phyloP scores from a whole-genome alignment of 306 rosid genomes.

The Prunus armeniaca region DNA sequence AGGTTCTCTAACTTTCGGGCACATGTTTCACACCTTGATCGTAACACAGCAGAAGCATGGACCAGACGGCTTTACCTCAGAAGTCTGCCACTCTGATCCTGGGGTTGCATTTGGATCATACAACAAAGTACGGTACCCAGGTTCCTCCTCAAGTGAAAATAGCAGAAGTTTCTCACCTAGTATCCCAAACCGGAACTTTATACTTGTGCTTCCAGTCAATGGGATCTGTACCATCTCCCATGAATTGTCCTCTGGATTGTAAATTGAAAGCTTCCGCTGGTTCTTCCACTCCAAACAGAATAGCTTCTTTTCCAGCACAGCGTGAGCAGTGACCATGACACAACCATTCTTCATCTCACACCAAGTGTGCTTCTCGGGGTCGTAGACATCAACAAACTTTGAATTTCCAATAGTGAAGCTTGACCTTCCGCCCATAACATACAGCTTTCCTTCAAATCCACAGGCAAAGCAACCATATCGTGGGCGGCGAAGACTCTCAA shows the following conservation, averaged over 20 bases:
- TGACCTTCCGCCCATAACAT: constrained; percentile 98
- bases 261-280: constrained; percentile 79
- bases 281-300: constrained; percentile 99
- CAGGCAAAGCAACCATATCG: constrained; percentile 94
- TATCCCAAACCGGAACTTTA: constrained; percentile 75
- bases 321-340: constrained; percentile 95
- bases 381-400: constrained; percentile 77
- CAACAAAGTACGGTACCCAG: constrained; percentile 58
- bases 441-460: constrained; percentile 85
- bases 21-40: constrained; percentile 54
- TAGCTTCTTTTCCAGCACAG: constrained; percentile 69
- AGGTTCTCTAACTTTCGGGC: constrained; percentile 12
- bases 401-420: constrained; percentile 91
- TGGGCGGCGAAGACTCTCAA: constrained; percentile 88
- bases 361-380: constrained; percentile 67
- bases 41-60: constrained; percentile 82
- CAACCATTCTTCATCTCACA: constrained; percentile 93
- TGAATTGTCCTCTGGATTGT: constrained; percentile 62
- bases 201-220: constrained; percentile 71
- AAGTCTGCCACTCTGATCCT: constrained; percentile 81
- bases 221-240: constrained; percentile 85
- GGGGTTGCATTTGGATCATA: constrained; percentile 85
- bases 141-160: constrained; percentile 56
- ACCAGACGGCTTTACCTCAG: constrained; percentile 70
- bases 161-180: constrained; percentile 66